Percentiles rank a stretch among this genome's conserved stretches.
phyloP scores from a whole-genome alignment of 768 basidiomycete genomes.

The Lentinula edodes region DNA sequence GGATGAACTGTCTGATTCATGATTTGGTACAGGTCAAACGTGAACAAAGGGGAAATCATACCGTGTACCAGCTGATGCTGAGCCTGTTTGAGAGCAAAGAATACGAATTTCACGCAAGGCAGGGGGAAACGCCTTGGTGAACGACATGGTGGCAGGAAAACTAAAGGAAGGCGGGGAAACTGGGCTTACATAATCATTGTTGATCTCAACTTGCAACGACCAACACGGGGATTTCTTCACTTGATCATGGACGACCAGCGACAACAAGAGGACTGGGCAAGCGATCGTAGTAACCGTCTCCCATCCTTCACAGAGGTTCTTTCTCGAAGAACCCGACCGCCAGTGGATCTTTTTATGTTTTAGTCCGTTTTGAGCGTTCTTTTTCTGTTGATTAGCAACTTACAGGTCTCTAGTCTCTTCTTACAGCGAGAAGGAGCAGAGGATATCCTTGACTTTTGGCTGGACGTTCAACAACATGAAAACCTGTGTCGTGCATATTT shows the following conservation, averaged over 20 bases:
- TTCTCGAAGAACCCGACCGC: constrained; percentile 83
- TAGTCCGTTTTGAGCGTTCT: constrained; percentile 59
- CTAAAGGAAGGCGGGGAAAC: neutral
- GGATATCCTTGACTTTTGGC: constrained; percentile 97
- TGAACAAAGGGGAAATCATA: constrained; percentile 24
- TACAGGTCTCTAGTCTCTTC: constrained; percentile 60
- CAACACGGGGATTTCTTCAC: neutral
- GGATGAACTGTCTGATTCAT: constrained; percentile 67
- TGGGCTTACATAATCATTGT: constrained; percentile 4
- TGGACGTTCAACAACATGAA: constrained; percentile 99
- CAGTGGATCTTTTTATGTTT: constrained; percentile 98
- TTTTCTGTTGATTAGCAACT: constrained; percentile 7
- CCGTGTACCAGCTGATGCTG: constrained; percentile 78
- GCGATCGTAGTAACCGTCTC: constrained; percentile 65
- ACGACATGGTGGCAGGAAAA: constrained; percentile 38
- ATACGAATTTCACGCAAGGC: constrained; percentile 77
- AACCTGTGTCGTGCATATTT: constrained; percentile 98
- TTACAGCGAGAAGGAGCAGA: constrained; percentile 94
- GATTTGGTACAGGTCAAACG: neutral
- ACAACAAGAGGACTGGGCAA: constrained; percentile 70
- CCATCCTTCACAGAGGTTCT: constrained; percentile 92
- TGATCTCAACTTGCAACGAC: constrained; percentile 1
- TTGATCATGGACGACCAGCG: constrained; percentile 51
- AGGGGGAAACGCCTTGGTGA: constrained; percentile 72
- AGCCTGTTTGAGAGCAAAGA: constrained; percentile 71